phyloP scores from a whole-genome alignment of 2,329 filamentous ascomycete genomes.

The Penicillium verrucosum region DNA sequence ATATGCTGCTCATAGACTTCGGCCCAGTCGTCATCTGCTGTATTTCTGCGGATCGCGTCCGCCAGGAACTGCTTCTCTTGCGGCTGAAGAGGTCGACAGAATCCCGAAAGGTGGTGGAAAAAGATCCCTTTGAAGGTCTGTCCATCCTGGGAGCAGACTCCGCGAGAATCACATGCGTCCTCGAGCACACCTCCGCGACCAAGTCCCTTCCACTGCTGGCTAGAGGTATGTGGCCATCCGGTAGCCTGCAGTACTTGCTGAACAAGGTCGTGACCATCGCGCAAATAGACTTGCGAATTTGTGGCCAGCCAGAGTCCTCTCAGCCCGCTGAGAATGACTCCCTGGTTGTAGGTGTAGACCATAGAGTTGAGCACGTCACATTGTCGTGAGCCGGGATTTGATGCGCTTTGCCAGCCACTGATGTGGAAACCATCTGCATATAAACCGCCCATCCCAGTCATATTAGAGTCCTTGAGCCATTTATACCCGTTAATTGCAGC shows the following conservation, averaged over 20 bases:
- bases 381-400: slow-evolving; percentile 61
- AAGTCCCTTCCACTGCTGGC: slow-evolving; percentile 65
- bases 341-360: slow-evolving; percentile 96
- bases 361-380: slow-evolving; percentile 82
- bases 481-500: slow-evolving; percentile 74
- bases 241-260: slow-evolving; percentile 72
- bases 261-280: slow-evolving; percentile 76
- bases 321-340: slow-evolving; percentile 78
- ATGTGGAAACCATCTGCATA: slow-evolving; percentile 91
- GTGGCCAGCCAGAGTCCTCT: slow-evolving; percentile 78
- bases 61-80: slow-evolving; percentile 47
- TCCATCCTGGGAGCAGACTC: slow-evolving; percentile 73
- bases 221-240: slow-evolving; percentile 58
- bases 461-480: slow-evolving; percentile 76
- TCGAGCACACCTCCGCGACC: slow-evolving; percentile 78
- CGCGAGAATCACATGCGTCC: slow-evolving; percentile 74
- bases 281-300: slow-evolving; percentile 65
- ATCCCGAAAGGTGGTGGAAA: slow-evolving; percentile 79
- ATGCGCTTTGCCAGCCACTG: slow-evolving; percentile 56
- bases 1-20: slow-evolving; percentile 52
- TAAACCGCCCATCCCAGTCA: slow-evolving; percentile 72
- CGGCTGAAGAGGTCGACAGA: slow-evolving; percentile 66
- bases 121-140: slow-evolving; percentile 96
- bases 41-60: slow-evolving; percentile 22
- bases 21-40: slow-evolving; percentile 43